phyloP scores from a whole-genome alignment of 441 rosid species.

The Euphorbia corollata region DNA sequence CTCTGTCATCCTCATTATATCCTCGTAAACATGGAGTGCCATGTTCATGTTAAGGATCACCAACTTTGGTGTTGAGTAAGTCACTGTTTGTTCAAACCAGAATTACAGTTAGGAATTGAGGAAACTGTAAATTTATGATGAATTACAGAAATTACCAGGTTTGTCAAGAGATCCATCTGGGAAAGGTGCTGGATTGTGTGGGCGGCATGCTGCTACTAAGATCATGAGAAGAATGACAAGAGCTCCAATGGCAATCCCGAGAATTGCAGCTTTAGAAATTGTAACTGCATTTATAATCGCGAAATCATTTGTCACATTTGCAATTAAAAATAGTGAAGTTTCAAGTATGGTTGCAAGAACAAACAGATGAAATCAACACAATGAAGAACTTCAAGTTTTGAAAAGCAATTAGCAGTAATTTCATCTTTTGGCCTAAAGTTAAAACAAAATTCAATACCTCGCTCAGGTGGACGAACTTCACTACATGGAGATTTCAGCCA shows the following conservation, averaged over 20 bases:
- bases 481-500: slow-evolving; percentile 64
- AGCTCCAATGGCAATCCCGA: slow-evolving; percentile 83
- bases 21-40: slow-evolving; percentile 97
- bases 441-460: slow-evolving; percentile 41
- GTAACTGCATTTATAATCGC: slow-evolving; percentile 40
- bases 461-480: slow-evolving; percentile 44
- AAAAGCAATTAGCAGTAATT: no score
- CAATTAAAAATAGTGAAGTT: neutral
- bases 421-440: neutral
- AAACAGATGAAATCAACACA: neutral
- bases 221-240: slow-evolving; percentile 83
- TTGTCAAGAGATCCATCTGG: slow-evolving; percentile 74
- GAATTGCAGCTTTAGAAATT: slow-evolving; percentile 89
- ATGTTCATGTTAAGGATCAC: slow-evolving; percentile 94
- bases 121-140: neutral
- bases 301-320: neutral
- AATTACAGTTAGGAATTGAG: neutral
- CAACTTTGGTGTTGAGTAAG: slow-evolving; percentile 64
- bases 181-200: slow-evolving; percentile 54
- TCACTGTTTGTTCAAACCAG: slow-evolving; percentile 36
- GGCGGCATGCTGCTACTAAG: slow-evolving; percentile 67
- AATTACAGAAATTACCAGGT: slow-evolving; percentile 48
- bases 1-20: slow-evolving; percentile 97
- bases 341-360: neutral
- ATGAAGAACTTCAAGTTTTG: neutral